phyloP scores from a whole-genome alignment of 2,329 filamentous ascomycete genomes.

The Monosporascus ibericus region DNA sequence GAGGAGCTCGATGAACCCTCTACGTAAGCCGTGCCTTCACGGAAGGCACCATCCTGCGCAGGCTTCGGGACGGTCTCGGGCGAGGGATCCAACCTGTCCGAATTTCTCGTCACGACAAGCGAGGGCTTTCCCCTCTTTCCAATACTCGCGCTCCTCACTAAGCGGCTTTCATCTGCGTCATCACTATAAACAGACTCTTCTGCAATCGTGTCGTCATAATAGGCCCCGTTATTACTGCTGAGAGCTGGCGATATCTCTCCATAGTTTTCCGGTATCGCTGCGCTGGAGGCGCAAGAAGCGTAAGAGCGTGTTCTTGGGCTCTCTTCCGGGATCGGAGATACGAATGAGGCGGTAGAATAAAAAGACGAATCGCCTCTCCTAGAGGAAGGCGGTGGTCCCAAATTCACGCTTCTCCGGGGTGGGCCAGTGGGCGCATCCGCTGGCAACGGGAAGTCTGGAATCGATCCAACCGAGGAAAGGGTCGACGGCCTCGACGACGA shows the following conservation, averaged over 20 bases:
- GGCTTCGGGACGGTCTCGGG: conserved; percentile 31
- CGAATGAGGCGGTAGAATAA: conserved; percentile 59
- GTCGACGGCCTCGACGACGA: conserved; percentile 48
- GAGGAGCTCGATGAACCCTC: conserved; percentile 43
- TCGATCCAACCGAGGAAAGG: conserved; percentile 47
- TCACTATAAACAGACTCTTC: conserved; percentile 42
- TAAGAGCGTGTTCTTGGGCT: conserved; percentile 51
- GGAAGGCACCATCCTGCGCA: conserved; percentile 32
- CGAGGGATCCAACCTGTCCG: conserved; percentile 20
- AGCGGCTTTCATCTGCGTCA: conserved; percentile 46
- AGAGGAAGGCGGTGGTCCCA: conserved; percentile 56
- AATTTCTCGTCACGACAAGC: conserved; percentile 41
- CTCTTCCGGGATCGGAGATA: conserved; percentile 73
- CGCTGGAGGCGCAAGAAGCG: conserved; percentile 65
- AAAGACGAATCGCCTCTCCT: conserved; percentile 57
- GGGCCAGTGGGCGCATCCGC: conserved; percentile 25
- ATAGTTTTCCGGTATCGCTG: conserved; percentile 66
- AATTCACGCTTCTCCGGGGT: conserved; percentile 42
- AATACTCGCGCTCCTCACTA: conserved; percentile 56
- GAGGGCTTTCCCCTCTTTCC: conserved; percentile 55
- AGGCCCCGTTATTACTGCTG: conserved; percentile 43
- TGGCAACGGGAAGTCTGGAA: conserved; percentile 53
- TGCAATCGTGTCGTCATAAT: conserved; percentile 43
- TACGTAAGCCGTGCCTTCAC: conserved; percentile 39
- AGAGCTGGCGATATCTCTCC: conserved; percentile 40